phyloP scores from a whole-genome alignment of 495 filamentous ascomycete genomes.

The Aspergillus cavernicola region DNA sequence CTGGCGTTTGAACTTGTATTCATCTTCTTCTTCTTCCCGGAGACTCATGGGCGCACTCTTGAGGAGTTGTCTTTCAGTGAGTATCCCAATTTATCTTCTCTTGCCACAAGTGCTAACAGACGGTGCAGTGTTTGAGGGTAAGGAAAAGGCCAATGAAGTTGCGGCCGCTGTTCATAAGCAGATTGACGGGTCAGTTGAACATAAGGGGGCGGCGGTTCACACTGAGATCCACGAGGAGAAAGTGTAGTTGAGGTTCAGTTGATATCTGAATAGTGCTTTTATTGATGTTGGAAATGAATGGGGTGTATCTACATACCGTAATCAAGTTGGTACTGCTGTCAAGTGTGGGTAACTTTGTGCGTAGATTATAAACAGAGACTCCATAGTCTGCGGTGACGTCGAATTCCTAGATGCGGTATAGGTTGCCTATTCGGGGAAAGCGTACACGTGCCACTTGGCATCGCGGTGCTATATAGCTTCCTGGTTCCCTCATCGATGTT shows the following conservation, averaged over 20 bases:
- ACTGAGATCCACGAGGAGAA: constrained; percentile 8
- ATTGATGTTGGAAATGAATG: too few relatives aligned
- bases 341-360: too few relatives aligned
- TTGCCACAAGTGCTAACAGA: background rate
- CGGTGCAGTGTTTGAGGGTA: constrained; percentile 52
- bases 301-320: too few relatives aligned
- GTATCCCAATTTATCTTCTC: constrained; percentile 18
- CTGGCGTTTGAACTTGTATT: constrained; percentile 54
- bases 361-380: too few relatives aligned
- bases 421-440: too few relatives aligned
- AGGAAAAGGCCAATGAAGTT: constrained; percentile 42
- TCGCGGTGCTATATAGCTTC: too few relatives aligned
- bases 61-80: constrained; percentile 63
- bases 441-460: too few relatives aligned
- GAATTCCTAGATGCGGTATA: too few relatives aligned
- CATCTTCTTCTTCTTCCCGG: constrained; percentile 63
- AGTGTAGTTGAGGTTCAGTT: background rate
- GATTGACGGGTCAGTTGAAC: constrained; percentile 15
- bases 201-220: constrained; percentile 4
- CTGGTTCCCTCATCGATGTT: too few relatives aligned
- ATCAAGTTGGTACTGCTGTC: too few relatives aligned
- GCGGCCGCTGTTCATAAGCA: constrained; percentile 46
- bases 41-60: constrained; percentile 57
- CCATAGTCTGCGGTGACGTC: too few relatives aligned
- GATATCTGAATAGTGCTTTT: background rate